phyloP scores from a whole-genome alignment of 1,284 basidiomycete genomes.

The Leccinum pachyderme region DNA sequence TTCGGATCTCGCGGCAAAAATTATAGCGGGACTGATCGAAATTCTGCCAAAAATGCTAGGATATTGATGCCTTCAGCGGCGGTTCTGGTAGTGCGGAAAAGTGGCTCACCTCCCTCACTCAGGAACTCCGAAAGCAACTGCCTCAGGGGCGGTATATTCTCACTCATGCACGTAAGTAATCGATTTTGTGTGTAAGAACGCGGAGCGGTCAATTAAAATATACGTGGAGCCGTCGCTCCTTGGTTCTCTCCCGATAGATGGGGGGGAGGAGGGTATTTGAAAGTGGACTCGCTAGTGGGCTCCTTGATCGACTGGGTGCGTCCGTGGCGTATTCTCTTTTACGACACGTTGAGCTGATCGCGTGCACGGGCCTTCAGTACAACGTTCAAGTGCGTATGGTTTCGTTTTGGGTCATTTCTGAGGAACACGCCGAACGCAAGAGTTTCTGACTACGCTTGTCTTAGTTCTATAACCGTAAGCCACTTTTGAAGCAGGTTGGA shows the following conservation, averaged over 20 bases:
- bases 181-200: too few species aligned
- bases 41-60: conserved; percentile 37
- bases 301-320: conserved; percentile 51
- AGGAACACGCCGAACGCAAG: too few species aligned
- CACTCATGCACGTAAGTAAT: conserved; percentile 36
- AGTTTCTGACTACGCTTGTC: too few species aligned
- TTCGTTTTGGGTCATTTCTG: too few species aligned
- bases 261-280: conserved; percentile 40
- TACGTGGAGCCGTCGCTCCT: neutral
- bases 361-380: too few species aligned
- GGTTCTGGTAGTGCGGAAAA: conserved; percentile 36
- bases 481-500: too few species aligned
- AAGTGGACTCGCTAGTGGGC: conserved; percentile 53
- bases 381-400: too few species aligned
- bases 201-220: neutral
- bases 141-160: conserved; percentile 36
- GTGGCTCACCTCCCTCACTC: conserved; percentile 46
- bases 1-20: neutral
- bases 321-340: neutral
- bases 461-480: too few species aligned
- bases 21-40: neutral
- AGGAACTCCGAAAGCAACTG: conserved; percentile 33
- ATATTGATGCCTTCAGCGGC: conserved; percentile 44
- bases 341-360: too few species aligned
- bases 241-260: conserved; percentile 7